Evolutionary conservation across 768 basidiomycete genomes (phyloP).

Genomic region (Sporobolomyces phaffii): DNA sequence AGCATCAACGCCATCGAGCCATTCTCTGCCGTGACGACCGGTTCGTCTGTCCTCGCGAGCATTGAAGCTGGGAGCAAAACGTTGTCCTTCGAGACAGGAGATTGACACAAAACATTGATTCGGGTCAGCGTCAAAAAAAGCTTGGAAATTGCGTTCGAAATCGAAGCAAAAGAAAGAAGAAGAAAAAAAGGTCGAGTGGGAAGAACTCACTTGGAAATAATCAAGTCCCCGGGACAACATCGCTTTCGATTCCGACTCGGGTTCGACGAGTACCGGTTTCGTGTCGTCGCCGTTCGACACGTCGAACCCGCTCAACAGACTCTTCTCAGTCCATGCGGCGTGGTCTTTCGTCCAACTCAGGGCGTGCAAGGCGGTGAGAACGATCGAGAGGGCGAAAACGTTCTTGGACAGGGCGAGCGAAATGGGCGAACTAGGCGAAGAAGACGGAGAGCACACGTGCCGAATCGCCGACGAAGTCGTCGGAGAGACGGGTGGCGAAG

Average conservation of each 20-base stretch:
- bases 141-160: no score
- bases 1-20: constrained; percentile 25
- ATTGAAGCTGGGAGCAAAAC: constrained; percentile 32
- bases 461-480: constrained; percentile 18
- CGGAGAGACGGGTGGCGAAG: constrained; percentile 5
- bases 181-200: background rate
- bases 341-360: constrained; percentile 15
- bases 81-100: constrained; percentile 4
- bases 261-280: background rate
- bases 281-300: background rate
- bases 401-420: constrained; percentile 18
- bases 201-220: constrained; percentile 25
- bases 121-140: no score
- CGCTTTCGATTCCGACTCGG: background rate
- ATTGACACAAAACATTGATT: background rate
- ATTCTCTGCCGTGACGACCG: background rate
- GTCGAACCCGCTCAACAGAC: constrained; percentile 3
- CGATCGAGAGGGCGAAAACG: constrained; percentile 23
- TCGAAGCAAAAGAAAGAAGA: no score
- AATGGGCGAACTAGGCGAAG: background rate
- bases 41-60: constrained; percentile 10
- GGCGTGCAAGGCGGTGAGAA: constrained; percentile 23
- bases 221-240: constrained; percentile 18
- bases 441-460: constrained; percentile 1
- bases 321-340: constrained; percentile 6